A percentile compares a stretch with the other conserved stretches of the same genome.
Evolutionary conservation across 257 asterid genomes (phyloP).

Genomic region (Solanum peruvianum): DNA sequence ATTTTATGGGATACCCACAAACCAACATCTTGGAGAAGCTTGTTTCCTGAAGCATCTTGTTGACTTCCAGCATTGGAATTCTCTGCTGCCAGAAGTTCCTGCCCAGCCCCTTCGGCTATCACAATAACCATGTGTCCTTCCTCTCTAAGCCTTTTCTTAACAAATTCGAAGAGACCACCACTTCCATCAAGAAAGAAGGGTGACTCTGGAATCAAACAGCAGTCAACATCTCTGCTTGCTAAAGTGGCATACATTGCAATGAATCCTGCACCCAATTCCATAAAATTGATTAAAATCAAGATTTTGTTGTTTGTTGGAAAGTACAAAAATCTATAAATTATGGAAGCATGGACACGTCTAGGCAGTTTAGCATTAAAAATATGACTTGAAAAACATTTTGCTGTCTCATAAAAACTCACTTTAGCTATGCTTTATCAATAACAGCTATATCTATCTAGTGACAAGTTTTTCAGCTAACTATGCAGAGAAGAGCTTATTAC

Average conservation of each 20-base stretch:
- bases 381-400: not conserved
- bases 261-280: conserved; percentile 43
- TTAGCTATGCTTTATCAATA: not conserved
- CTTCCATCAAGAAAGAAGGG: conserved; percentile 83
- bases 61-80: conserved; percentile 21
- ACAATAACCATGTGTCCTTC: conserved; percentile 92
- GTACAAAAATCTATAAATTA: not conserved
- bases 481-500: not conserved
- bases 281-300: not conserved
- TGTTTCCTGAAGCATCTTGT: conserved; percentile 87
- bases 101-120: conserved; percentile 93
- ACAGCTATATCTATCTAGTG: not conserved
- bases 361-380: not conserved
- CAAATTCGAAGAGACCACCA: conserved; percentile 69
- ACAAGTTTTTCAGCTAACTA: not conserved
- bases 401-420: not conserved
- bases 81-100: conserved; percentile 55
- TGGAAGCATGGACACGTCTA: not conserved
- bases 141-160: conserved; percentile 62
- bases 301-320: not conserved
- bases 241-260: conserved; percentile 95
- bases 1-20: conserved; percentile 78
- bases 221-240: conserved; percentile 94
- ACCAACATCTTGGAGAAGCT: conserved; percentile 79
- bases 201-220: conserved; percentile 90